Conservation (phyloP, 2,329 filamentous ascomycete species). For the Aspergillus pseudonomiae region DNA sequence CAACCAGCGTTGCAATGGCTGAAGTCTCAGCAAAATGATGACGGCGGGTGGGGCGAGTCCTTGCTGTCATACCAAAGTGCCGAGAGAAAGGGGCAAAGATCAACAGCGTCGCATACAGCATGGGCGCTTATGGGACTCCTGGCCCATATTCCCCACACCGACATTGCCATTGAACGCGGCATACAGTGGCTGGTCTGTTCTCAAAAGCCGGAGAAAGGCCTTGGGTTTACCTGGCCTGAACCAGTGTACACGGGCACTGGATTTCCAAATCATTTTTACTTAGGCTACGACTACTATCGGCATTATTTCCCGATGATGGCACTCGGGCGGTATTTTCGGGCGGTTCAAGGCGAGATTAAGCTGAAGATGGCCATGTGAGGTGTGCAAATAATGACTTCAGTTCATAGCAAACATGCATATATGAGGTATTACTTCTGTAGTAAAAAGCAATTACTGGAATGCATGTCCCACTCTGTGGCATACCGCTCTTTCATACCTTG, state of each 20-base stretch:
- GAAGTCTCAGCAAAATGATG: conserved; percentile 28
- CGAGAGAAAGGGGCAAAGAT: conserved; percentile 14
- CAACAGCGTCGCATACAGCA: conserved; percentile 37
- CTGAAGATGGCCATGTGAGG: neutral
- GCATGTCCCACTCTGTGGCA: neutral
- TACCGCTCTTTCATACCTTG: neutral
- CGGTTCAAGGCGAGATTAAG: neutral
- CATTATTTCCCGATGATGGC: conserved; percentile 36
- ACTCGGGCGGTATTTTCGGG: conserved; percentile 22
- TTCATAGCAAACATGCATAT: neutral
- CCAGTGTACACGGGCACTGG: conserved; percentile 25
- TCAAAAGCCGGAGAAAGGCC: conserved; percentile 3
- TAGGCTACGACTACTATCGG: conserved; percentile 25
- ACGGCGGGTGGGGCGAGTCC: conserved; percentile 39
- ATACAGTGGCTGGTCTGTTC: conserved; percentile 20
- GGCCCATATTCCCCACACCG: conserved; percentile 8
- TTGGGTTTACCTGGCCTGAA: conserved; percentile 21
- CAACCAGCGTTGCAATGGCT: conserved; percentile 25
- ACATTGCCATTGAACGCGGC: conserved; percentile 19
- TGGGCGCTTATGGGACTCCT: conserved; percentile 38
- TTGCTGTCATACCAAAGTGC: conserved; percentile 25
- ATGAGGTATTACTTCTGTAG: neutral
- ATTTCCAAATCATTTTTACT: conserved; percentile 28
- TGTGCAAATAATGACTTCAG: no score
- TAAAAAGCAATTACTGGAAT: neutral